phyloP scores from a whole-genome alignment of 345 rosid species.

The Anacardium occidentale region DNA sequence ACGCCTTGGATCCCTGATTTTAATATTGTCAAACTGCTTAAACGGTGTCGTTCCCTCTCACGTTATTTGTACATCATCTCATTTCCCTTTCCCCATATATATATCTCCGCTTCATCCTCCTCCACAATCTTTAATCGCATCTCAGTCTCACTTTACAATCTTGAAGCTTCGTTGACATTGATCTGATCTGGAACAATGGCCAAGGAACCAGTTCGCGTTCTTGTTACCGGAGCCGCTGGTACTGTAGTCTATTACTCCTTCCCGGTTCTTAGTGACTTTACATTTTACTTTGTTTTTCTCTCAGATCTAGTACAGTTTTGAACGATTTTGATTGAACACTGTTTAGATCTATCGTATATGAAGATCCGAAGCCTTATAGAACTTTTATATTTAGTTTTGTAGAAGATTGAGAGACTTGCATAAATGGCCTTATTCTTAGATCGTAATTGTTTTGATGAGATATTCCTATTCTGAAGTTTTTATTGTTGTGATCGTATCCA shows the following conservation, averaged over 20 bases:
- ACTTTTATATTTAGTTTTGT: neutral
- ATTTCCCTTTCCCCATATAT: constrained; percentile 4
- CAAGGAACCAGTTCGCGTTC: constrained; percentile 91
- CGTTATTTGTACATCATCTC: neutral
- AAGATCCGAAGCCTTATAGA: neutral
- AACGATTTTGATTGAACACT: neutral
- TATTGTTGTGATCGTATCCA: neutral
- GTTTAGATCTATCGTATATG: constrained; percentile 12
- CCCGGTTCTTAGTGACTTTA: neutral
- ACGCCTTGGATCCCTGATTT: neutral
- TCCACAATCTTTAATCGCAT: neutral
- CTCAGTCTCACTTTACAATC: neutral
- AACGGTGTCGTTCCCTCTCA: neutral
- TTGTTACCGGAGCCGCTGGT: constrained; percentile 99
- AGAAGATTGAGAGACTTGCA: neutral
- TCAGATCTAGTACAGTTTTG: constrained; percentile 13
- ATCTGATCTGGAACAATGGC: constrained; percentile 57
- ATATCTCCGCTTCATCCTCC: neutral
- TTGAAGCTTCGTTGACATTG: neutral
- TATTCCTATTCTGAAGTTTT: neutral
- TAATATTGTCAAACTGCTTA: too few relatives aligned
- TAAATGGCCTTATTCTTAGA: neutral
- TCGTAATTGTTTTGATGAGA: neutral
- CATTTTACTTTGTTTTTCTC: neutral
- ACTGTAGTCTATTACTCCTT: constrained; percentile 2